Conservation (phyloP, 345 rosid genomes). For the Populus deltoides region DNA sequence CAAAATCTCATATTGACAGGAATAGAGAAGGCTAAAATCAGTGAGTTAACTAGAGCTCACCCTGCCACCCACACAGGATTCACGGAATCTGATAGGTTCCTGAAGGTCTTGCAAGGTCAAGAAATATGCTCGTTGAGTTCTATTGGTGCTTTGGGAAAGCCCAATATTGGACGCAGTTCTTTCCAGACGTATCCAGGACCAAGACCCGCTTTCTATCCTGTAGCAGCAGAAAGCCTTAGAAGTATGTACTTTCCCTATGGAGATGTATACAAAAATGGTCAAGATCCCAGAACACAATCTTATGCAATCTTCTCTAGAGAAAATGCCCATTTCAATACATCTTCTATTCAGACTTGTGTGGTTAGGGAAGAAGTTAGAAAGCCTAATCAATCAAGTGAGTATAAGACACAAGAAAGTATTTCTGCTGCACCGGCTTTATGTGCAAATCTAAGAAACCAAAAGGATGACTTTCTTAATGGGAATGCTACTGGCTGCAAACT, state of each 20-base stretch:
- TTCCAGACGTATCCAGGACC: conserved; percentile 45
- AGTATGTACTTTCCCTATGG: conserved; percentile 47
- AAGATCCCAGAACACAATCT: conserved; percentile 33
- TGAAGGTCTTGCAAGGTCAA: conserved; percentile 99
- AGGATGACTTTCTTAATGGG: conserved; percentile 33
- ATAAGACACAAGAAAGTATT: conserved; percentile 33
- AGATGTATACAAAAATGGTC: conserved; percentile 30
- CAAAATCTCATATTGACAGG: conserved; percentile 46
- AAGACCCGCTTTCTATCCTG: conserved; percentile 44
- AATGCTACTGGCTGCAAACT: conserved; percentile 64
- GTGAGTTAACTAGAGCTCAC: conserved; percentile 39
- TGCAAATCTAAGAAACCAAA: conserved; percentile 38
- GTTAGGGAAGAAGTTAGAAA: conserved; percentile 40
- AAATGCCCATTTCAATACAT: conserved; percentile 32
- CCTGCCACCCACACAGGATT: conserved; percentile 49
- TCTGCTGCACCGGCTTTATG: conserved; percentile 36
- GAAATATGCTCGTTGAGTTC: conserved; percentile 76
- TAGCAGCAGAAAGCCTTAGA: conserved; percentile 49
- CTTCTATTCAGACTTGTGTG: conserved; percentile 27
- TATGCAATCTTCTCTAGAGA: conserved; percentile 38
- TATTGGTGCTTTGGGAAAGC: conserved; percentile 38
- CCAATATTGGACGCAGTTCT: conserved; percentile 43
- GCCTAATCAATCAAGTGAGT: conserved; percentile 35
- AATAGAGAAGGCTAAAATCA: conserved; percentile 35
- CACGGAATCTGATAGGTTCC: conserved; percentile 59